Percentiles rank a stretch among this genome's conserved stretches.
These are phyloP conservation scores for Chlorella vulgaris DNA, from an alignment of 139 green algal genomes.

Conservation along the genomic window DNA sequence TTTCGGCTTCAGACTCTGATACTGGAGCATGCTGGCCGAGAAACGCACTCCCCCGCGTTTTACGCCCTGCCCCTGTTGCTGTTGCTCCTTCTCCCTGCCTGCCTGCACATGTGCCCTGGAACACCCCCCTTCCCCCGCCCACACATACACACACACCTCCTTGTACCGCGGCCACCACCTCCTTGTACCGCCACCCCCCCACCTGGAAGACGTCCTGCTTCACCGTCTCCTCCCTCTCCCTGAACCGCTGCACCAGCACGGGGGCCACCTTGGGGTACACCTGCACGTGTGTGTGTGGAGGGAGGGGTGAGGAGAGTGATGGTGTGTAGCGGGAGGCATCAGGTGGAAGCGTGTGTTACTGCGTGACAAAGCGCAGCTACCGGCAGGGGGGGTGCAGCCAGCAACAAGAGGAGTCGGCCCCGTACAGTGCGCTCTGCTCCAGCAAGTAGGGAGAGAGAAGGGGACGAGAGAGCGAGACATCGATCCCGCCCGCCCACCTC, in stretches of 20 bases:
- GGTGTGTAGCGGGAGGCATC: background rate
- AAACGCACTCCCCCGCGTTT: too few relatives aligned
- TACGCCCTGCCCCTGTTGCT: too few relatives aligned
- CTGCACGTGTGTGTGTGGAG: background rate
- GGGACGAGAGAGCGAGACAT: too few relatives aligned
- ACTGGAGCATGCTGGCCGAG: too few relatives aligned
- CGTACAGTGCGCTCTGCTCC: too few relatives aligned
- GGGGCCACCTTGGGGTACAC: constrained; percentile 47
- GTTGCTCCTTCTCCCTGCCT: too few relatives aligned
- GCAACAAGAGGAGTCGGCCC: too few relatives aligned
- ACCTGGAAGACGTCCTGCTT: constrained; percentile 77
- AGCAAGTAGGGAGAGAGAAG: too few relatives aligned
- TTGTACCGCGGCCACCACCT: background rate
- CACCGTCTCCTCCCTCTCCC: constrained; percentile 94
- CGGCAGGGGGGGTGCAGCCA: too few relatives aligned
- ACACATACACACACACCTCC: background rate
- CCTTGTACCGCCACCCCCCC: background rate
- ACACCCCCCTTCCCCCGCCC: background rate
- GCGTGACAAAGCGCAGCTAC: too few relatives aligned
- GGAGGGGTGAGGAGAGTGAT: background rate
- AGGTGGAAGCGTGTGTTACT: too few relatives aligned
- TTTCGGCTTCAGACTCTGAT: too few relatives aligned
- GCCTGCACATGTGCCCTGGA: background rate
- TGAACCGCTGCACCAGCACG: constrained; percentile 78
- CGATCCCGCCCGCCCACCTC: background rate